These are phyloP conservation scores for Solanum etuberosum DNA, from an alignment of 257 asterid genomes.

Conservation along the genomic window DNA sequence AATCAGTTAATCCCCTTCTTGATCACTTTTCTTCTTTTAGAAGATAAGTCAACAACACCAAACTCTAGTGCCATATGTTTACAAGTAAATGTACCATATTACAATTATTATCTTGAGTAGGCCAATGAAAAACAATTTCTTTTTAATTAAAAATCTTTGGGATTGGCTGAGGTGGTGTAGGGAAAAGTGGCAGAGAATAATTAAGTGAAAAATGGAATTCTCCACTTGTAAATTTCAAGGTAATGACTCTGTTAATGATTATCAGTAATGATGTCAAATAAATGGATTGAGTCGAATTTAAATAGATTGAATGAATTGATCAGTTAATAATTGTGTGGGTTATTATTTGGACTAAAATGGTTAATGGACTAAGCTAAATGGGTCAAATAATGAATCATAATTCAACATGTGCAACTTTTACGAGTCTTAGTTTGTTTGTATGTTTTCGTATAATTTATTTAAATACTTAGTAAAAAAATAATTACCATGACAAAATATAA, in stretches of 20 bases:
- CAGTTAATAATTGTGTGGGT: neutral
- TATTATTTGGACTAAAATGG: neutral
- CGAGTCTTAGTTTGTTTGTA: neutral
- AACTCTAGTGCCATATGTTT: neutral
- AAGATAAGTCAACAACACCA: neutral
- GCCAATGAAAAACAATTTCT: neutral
- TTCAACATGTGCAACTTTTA: neutral
- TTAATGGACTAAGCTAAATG: neutral
- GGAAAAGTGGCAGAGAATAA: neutral
- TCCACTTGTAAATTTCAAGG: neutral
- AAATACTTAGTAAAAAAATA: neutral
- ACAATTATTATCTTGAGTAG: neutral
- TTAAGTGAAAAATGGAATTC: neutral
- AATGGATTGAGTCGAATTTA: neutral
- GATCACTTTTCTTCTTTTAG: constrained; percentile 5
- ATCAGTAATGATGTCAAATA: neutral
- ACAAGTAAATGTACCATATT: neutral
- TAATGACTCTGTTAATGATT: neutral
- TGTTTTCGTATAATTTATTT: neutral
- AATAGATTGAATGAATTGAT: neutral
- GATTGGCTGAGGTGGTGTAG: neutral
- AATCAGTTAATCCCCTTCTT: constrained; percentile 5
- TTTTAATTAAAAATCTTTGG: neutral
- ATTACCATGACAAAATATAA: neutral
- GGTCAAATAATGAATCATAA: neutral